Conservation (phyloP, 2,329 filamentous ascomycete genomes). For the Colletotrichum falcatum region DNA sequence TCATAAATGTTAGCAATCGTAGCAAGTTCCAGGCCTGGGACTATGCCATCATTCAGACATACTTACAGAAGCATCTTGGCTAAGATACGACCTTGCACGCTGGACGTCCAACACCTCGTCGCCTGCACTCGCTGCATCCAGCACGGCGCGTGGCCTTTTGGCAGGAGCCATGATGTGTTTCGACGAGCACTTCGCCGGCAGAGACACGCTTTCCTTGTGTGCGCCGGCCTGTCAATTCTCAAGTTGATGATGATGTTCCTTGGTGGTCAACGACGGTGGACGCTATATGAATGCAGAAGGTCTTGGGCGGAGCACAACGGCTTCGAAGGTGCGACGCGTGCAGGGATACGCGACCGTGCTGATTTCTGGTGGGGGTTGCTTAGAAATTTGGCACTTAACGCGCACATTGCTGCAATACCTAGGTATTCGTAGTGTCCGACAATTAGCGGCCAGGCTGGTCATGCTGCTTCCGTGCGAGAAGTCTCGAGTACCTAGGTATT, state of each 20-base stretch:
- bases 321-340: slow-evolving; percentile 9
- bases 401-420: slow-evolving; percentile 1
- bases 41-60: not conserved
- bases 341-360: slow-evolving; percentile 10
- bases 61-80: slow-evolving; percentile 55
- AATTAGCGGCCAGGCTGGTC: too few species aligned
- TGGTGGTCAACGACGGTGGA: not conserved
- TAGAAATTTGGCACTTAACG: not conserved
- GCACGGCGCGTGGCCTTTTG: slow-evolving; percentile 58
- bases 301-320: not conserved
- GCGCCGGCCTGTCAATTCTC: not conserved
- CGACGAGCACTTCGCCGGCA: not conserved
- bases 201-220: not conserved
- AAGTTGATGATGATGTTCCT: not conserved
- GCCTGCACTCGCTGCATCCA: slow-evolving; percentile 46
- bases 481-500: too few species aligned
- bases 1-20: not conserved
- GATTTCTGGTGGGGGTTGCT: slow-evolving; percentile 3
- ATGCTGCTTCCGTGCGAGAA: too few species aligned
- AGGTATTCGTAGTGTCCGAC: too few species aligned
- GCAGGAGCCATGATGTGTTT: slow-evolving; percentile 46
- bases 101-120: slow-evolving; percentile 52
- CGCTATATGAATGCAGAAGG: not conserved
- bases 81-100: slow-evolving; percentile 56
- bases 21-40: not conserved